Base-by-base conservation (phyloP, 306 rosid species). In the Vigna hirtella region DNA sequence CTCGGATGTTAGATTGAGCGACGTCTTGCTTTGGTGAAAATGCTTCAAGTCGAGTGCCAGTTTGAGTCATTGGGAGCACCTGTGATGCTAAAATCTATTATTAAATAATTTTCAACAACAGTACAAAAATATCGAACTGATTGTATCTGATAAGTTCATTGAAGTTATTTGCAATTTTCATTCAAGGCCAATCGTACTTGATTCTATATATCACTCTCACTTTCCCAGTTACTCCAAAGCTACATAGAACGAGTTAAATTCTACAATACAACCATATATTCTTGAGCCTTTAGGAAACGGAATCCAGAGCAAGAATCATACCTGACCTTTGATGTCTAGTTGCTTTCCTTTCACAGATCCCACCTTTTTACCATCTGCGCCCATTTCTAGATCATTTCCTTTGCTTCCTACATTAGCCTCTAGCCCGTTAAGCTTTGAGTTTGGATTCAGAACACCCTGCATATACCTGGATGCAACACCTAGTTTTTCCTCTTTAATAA, bases 381-480 rank as follows among this genome's bases (percentile, higher is more conserved):
- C 87, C 84, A 64, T 87, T 69, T 90, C 98, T 63, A 71, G 73
- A 38, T 88, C 96, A 84, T 69, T 81, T 62, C 80, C 86, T 81
- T 83, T 91, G 73, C 75, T 83, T 77, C 74, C 89, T 32, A 84
- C 77, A 82, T 65, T 83, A 10, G 70, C 48, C 70, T 90, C 94
- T 42, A 50, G 6, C 2, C 66, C 84, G 73, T 79, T 85, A 24
- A 79, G 32, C 78, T 85, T 90, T 5, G 90, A 65, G 75, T 76
- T 85, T 59, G 85, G 82, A 61, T 90, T 63, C 42, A 79, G 72
- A 77, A 89, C 88, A 63, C 97, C 93, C 77, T 85, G 95, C 99
- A 95, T 89, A 62, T 95, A 93, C 89, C 99, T 87, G 5, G 99
- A 95, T 10, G 96, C 86, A 70, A 95, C 97, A 42, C 62, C 88